Base-by-base conservation (phyloP, 2,329 filamentous ascomycete genomes). In the Ceratocystis albifundus region DNA sequence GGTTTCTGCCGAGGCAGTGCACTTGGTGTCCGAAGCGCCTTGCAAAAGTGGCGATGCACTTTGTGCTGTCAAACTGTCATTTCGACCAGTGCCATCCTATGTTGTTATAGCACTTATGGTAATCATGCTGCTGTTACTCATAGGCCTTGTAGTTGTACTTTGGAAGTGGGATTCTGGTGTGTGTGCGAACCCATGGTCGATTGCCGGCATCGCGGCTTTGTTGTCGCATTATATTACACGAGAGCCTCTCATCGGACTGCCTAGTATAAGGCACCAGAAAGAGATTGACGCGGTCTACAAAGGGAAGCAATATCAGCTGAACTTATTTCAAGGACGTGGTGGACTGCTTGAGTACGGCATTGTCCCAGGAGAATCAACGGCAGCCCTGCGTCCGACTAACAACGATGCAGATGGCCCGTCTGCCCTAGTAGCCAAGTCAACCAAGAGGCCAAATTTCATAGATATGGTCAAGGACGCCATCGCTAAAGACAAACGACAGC, bases 101-200 rank as follows among this genome's bases (percentile, higher is more conserved):
- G 55, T 65, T 41, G 48, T 22, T n/a, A 15, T 64, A 22, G 53
- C 36, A 17, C n/a, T 65, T 4, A 22, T 67, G 4, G 50, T 20
- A 7, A 62, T 46, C n/a, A 64, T 61, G 36, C 50, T 68, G 1
- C 41, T 68, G 4, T n/a, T 68, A 12, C 32, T 68, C 7, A 25
- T 62, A 6, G n/a, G 53, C 20, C 50, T 68, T 20, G 22, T 68
- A 1, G 50, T 50, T 25, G 17, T 65, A 7, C 61, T 68, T 1
- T 64, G 65, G 61, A 55, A 61, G 7, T 68, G 67, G 65, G 46
- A 64, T 30, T 67, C 67, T 25, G 67, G 65, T 20, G 61, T 68
- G 5, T 53, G 32, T 28, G 44, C 65, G 2, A 68, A 65, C 41
- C 67, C 67, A 17, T 68, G 67, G 67, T 66, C 59, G 30, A 28